Conservation (phyloP, 441 rosid genomes). For the Gossypium lobatum region DNA sequence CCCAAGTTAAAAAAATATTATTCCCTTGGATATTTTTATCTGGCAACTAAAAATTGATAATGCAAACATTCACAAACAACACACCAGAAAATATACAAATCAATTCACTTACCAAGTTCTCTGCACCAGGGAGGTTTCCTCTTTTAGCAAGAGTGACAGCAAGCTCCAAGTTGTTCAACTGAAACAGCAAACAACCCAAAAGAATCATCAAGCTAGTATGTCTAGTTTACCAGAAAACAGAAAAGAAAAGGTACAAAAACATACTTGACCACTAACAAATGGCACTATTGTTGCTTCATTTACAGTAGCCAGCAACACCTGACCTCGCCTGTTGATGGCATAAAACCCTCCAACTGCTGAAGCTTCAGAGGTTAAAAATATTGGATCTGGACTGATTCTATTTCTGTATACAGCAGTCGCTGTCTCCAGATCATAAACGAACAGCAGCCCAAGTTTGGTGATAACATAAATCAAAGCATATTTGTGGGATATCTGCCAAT, state of each 20-base stretch:
- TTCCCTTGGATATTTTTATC: no score
- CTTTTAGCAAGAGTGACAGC: slow-evolving; percentile 92
- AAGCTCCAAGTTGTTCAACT: slow-evolving; percentile 88
- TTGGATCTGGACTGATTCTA: slow-evolving; percentile 97
- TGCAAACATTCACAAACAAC: background rate
- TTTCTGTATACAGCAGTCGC: slow-evolving; percentile 98
- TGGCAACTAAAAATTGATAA: no score
- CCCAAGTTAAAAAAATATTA: no score
- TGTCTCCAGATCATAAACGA: slow-evolving; percentile 98
- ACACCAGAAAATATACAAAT: background rate
- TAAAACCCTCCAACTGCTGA: slow-evolving; percentile 88
- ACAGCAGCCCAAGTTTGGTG: slow-evolving; percentile 96
- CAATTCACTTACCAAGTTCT: slow-evolving; percentile 60
- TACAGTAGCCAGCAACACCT: slow-evolving; percentile 88
- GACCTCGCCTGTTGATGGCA: slow-evolving; percentile 97
- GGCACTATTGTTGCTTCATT: slow-evolving; percentile 95
- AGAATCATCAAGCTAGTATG: slow-evolving; percentile 15
- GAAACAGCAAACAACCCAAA: slow-evolving; percentile 19
- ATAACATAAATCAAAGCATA: slow-evolving; percentile 87
- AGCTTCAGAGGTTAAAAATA: slow-evolving; percentile 96
- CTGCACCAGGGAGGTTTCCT: slow-evolving; percentile 94
- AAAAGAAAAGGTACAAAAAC: slow-evolving; percentile 15
- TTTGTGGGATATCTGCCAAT: slow-evolving; percentile 88
- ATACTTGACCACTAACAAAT: slow-evolving; percentile 95
- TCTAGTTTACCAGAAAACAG: slow-evolving; percentile 1